Conservation (phyloP, 2,329 filamentous ascomycete species). For the Penicillium sp. region DNA sequence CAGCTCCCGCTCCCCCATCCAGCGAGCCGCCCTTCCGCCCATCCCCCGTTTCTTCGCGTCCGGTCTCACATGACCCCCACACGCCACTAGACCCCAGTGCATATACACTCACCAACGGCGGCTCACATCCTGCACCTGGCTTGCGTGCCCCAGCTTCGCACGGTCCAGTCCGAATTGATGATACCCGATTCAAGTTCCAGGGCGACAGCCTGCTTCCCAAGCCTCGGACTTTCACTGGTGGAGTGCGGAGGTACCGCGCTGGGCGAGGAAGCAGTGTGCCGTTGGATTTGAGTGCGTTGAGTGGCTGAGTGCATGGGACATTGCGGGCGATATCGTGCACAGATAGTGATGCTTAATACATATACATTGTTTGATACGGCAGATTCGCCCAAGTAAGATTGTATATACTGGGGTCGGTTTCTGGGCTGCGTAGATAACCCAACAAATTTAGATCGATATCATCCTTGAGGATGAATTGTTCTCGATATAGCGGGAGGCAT, state of each 20-base stretch:
- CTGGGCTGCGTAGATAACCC: no score
- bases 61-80: slow-evolving; percentile 49
- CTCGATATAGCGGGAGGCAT: not conserved
- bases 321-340: slow-evolving; percentile 30
- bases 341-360: slow-evolving; percentile 26
- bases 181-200: slow-evolving; percentile 84
- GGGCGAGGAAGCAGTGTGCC: slow-evolving; percentile 93
- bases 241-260: slow-evolving; percentile 77
- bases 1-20: slow-evolving; percentile 41
- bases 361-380: slow-evolving; percentile 10
- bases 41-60: slow-evolving; percentile 41
- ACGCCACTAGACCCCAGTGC: slow-evolving; percentile 73
- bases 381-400: not conserved
- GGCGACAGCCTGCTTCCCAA: slow-evolving; percentile 80
- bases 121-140: slow-evolving; percentile 32
- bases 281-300: slow-evolving; percentile 66
- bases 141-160: slow-evolving; percentile 29
- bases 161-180: slow-evolving; percentile 63
- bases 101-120: slow-evolving; percentile 72
- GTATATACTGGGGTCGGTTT: not conserved
- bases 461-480: not conserved
- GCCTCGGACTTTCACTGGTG: slow-evolving; percentile 77
- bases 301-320: slow-evolving; percentile 32
- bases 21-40: slow-evolving; percentile 49
- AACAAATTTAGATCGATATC: not conserved